These are phyloP conservation scores for Starmera dryadoides DNA, from an alignment of 805 yeast species.

Conservation along the genomic window DNA sequence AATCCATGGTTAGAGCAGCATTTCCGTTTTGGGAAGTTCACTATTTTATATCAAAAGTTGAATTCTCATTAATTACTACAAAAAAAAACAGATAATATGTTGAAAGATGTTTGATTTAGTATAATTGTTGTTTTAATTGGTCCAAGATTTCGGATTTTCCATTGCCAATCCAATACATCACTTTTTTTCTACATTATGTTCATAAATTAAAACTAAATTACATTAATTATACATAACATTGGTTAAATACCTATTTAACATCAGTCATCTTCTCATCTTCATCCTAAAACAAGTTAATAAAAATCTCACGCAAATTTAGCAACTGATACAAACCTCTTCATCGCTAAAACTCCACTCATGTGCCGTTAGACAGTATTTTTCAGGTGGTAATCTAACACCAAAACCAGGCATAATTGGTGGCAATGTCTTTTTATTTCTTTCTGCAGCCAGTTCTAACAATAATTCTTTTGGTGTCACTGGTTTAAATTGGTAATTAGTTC, in stretches of 20 bases:
- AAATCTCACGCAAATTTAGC: background rate
- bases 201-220: background rate
- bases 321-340: constrained; percentile 23
- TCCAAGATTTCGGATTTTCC: no score
- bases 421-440: constrained; percentile 79
- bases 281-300: constrained; percentile 5
- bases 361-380: constrained; percentile 89
- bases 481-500: constrained; percentile 93
- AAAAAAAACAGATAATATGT: no score
- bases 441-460: constrained; percentile 83
- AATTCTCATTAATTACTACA: no score
- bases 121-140: no score
- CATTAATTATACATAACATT: background rate
- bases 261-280: constrained; percentile 17
- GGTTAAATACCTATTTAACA: constrained; percentile 4
- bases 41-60: no score
- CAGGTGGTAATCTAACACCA: constrained; percentile 95
- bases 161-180: no score
- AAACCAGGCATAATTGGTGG: constrained; percentile 89
- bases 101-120: no score
- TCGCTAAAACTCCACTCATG: constrained; percentile 65
- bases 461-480: constrained; percentile 94
- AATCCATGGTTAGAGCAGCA: no score
- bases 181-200: no score
- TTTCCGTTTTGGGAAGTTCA: no score